Evolutionary conservation across 257 asterid genomes (phyloP), one percentile per base, ranked within the genome.

Genomic region (Avicennia marina): DNA sequence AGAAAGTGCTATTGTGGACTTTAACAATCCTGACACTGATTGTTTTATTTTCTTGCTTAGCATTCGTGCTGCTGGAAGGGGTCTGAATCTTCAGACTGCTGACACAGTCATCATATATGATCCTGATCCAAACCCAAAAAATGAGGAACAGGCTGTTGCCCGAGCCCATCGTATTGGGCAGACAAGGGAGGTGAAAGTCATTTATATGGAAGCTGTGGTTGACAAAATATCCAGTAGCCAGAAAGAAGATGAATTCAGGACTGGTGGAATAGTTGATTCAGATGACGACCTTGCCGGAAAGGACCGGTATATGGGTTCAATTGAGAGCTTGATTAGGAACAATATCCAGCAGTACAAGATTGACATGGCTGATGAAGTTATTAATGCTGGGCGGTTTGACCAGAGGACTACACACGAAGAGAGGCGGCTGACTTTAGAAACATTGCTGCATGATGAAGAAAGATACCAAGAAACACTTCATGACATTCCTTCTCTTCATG

Each of bases 301-400:
- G 74, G 99, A 93, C 70, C 87, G 99, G 13, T 93, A 89, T 66
- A 77, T 89, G 72, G 99, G 95, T 65, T 89, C 97, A 12, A 86
- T 93, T 52, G 99, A 93, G 79, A 81, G 97, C 75, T 86, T 93
- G 63, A 93, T 93, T 63, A 83, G 99, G 70, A 93, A 86, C 22
- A 93, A 93, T 67, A 93, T 93, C 66, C 99, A 93, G 62, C 99
- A 93, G 73, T 93, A 93, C 71, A 93, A 93, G 77, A 93, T 93
- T 71, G 99, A 93, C 64, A 93, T 93, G 99, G 99, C 99, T 51
- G 99, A 93, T 81, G 99, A 93, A 68, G 99, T 93, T 65, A 93
- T 93, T 27, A 93, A 93, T 82, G 99, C 99, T 71, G 99, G 99
- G 56, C 81, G 99, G 42, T 93, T 93, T 69, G 99, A 93, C 67